Conservation (phyloP, 2,329 filamentous ascomycete genomes). For the Aureobasidium musti region DNA sequence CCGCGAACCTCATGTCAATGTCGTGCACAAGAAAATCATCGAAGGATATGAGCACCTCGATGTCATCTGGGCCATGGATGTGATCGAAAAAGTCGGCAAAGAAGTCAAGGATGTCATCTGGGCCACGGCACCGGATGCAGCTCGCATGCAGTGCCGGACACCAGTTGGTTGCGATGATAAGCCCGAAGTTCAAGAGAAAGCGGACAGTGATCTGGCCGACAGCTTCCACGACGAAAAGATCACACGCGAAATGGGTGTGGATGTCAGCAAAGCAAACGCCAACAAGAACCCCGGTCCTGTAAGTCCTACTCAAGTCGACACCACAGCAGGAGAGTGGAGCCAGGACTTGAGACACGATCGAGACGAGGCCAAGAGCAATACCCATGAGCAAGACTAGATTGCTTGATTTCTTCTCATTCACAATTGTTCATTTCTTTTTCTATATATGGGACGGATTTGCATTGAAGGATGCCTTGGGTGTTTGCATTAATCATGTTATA, state of each 20-base stretch:
- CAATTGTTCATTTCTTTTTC: not conserved
- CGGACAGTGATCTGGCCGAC: not conserved
- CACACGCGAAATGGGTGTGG: not conserved
- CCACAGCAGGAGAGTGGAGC: slow-evolving; percentile 32
- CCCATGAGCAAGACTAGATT: not conserved
- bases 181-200: slow-evolving; percentile 19
- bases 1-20: slow-evolving; percentile 74
- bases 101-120: slow-evolving; percentile 82
- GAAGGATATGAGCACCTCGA: slow-evolving; percentile 91
- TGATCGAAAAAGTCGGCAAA: slow-evolving; percentile 75
- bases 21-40: slow-evolving; percentile 82
- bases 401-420: not conserved
- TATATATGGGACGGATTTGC: not conserved
- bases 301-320: slow-evolving; percentile 31
- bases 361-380: not conserved
- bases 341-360: slow-evolving; percentile 16
- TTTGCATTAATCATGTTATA: slow-evolving; percentile 2
- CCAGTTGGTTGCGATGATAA: slow-evolving; percentile 64
- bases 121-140: slow-evolving; percentile 66
- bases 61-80: slow-evolving; percentile 92
- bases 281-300: slow-evolving; percentile 18
- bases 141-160: slow-evolving; percentile 60
- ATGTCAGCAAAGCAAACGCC: not conserved
- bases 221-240: slow-evolving; percentile 7
- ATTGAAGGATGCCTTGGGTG: not conserved